Evolutionary conservation across 176 grass and related monocot species (phyloP).

Genomic region (Aegilops tauschii): DNA sequence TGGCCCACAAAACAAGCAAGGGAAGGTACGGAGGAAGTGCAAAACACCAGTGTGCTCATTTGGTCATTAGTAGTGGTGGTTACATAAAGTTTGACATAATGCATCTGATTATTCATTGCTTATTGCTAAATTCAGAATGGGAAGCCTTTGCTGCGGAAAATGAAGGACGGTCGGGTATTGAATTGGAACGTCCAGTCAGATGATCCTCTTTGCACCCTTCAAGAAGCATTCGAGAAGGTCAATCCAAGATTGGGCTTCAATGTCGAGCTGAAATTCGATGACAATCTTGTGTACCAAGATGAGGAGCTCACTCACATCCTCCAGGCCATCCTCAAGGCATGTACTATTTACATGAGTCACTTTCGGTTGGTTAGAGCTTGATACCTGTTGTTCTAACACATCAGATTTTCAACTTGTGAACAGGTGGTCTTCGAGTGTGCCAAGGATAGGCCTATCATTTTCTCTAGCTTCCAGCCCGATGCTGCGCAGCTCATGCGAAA

Average conservation of each 20-base stretch:
- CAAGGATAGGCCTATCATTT: conserved; percentile 76
- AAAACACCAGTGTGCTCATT: background rate
- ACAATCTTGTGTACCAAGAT: conserved; percentile 59
- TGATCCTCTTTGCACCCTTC: conserved; percentile 59
- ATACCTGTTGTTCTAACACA: background rate
- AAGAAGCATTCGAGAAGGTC: conserved; percentile 80
- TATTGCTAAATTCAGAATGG: conserved; percentile 44
- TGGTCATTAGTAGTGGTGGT: background rate
- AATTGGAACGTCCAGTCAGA: conserved; percentile 87
- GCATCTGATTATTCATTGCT: background rate
- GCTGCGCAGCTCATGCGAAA: conserved; percentile 58
- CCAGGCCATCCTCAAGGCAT: conserved; percentile 53
- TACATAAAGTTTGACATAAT: background rate
- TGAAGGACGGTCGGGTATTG: conserved; percentile 62
- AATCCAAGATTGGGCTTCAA: conserved; percentile 76
- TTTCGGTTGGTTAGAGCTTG: background rate
- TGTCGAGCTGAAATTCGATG: conserved; percentile 86
- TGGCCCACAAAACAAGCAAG: conserved; percentile 62
- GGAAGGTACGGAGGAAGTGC: conserved; percentile 38
- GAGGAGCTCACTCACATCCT: conserved; percentile 57
- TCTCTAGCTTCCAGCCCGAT: conserved; percentile 95
- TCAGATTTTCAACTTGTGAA: background rate
- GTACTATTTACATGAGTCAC: background rate
- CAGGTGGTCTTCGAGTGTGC: conserved; percentile 64
- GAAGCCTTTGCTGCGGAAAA: conserved; percentile 66